phyloP scores from a whole-genome alignment of 495 filamentous ascomycete species.

The Penicillium verhagenii region DNA sequence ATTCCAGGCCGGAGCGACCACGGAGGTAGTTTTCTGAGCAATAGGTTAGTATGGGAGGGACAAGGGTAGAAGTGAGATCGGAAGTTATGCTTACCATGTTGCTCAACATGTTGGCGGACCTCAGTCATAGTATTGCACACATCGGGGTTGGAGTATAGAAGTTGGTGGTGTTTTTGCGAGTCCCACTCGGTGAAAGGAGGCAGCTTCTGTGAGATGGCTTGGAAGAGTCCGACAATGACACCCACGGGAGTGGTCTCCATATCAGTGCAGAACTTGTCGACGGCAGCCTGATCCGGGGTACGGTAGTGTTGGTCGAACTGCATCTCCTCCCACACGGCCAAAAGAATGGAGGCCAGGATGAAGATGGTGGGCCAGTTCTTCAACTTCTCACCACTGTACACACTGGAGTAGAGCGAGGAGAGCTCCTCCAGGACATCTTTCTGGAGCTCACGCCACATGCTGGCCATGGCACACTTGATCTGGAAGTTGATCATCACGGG shows the following conservation, averaged over 20 bases:
- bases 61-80: neutral
- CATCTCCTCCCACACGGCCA: constrained; percentile 95
- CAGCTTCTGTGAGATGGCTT: constrained; percentile 91
- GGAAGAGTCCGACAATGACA: constrained; percentile 91
- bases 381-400: constrained; percentile 88
- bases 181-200: constrained; percentile 91
- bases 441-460: constrained; percentile 94
- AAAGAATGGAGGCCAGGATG: constrained; percentile 83
- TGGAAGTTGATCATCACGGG: constrained; percentile 99
- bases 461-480: constrained; percentile 89
- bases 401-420: constrained; percentile 82
- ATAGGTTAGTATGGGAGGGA: constrained; percentile 22
- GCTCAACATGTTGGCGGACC: constrained; percentile 81
- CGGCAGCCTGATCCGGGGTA: constrained; percentile 73
- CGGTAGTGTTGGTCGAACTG: constrained; percentile 96
- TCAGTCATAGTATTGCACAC: constrained; percentile 94
- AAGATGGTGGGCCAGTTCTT: constrained; percentile 99
- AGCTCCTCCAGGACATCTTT: constrained; percentile 93
- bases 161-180: constrained; percentile 77
- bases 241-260: constrained; percentile 94
- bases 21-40: constrained; percentile 59
- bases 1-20: constrained; percentile 61
- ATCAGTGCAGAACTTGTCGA: constrained; percentile 88
- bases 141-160: constrained; percentile 82
- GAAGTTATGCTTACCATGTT: constrained; percentile 67